Evolutionary conservation across 2,329 filamentous ascomycete genomes (phyloP).

Genomic region (Colletotrichum tofieldiae): DNA sequence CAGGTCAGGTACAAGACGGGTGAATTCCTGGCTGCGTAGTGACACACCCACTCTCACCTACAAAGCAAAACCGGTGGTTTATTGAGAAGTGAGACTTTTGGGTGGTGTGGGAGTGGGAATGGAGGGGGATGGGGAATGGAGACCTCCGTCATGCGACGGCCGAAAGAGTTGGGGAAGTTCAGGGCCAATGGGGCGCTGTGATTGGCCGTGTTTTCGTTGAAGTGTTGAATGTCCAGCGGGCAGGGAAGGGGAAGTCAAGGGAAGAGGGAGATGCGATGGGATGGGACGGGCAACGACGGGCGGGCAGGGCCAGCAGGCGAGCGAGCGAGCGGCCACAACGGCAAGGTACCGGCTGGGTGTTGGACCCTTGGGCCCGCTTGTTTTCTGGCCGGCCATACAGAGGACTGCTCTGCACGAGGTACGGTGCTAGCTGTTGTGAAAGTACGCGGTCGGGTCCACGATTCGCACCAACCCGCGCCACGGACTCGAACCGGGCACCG

Average conservation of each 20-base stretch:
- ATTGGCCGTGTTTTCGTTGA: conserved; percentile 47
- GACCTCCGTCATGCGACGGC: conserved; percentile 44
- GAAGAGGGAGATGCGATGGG: conserved; percentile 34
- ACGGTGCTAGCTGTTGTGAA: no score
- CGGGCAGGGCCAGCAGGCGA: conserved; percentile 4
- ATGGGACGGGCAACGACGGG: conserved; percentile 22
- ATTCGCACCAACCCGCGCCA: background rate
- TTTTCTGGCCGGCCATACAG: conserved; percentile 32
- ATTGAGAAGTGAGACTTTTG: conserved; percentile 18
- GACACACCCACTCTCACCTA: background rate
- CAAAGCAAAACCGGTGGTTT: background rate
- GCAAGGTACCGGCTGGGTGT: conserved; percentile 10
- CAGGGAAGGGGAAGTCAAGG: conserved; percentile 33
- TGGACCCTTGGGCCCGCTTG: conserved; percentile 38
- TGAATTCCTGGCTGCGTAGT: conserved; percentile 8
- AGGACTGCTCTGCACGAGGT: background rate
- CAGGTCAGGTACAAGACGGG: conserved; percentile 10
- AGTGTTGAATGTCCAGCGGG: conserved; percentile 46
- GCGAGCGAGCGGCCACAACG: conserved; percentile 13
- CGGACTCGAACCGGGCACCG: conserved; percentile 2
- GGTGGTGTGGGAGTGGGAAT: conserved; percentile 40
- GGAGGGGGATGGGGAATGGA: conserved; percentile 41
- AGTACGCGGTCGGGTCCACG: background rate
- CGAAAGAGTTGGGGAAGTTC: conserved; percentile 52
- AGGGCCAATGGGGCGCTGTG: conserved; percentile 29